Base-by-base conservation (phyloP, 1,284 basidiomycete genomes). In the Ustilago lituana region DNA sequence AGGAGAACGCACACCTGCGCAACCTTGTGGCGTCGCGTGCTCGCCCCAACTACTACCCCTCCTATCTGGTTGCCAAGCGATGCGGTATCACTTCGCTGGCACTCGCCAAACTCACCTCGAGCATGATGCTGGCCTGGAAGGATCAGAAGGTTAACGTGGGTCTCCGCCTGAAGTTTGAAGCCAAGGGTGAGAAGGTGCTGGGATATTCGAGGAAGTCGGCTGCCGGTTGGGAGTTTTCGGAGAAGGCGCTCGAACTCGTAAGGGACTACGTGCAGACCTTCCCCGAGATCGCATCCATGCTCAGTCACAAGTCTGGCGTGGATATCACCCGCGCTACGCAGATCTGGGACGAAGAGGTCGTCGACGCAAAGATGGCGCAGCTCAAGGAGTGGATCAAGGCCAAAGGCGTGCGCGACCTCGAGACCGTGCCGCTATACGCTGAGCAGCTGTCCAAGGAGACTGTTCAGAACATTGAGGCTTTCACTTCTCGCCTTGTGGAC, bases 131-230 rank as follows among this genome's bases (percentile, higher is more conserved):
- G 40, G 89, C 91, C 72, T 87, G 87, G n/a, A 51, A 64, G n/a
- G 63, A 73, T 20, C 85, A 87, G 74, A 97, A 96, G 84, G 87
- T 87, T 58, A 98, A 98, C 81, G 85, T 98, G 27, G 96, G 96
- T 4, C 86, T 98, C 20, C 92, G 91, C 78, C 87, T 98, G 75
- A 98, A 99, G 83, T 98, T 98, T 66, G 96, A 98, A 81, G 92
- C 89, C 20, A 97, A 96, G 84, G 88, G 89, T n/a, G 84, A 94
- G 76, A 99, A 98, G 84, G 96, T 99, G 2, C 87, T 98, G 32
- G 92, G 93, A 60, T 98, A 96, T 83, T 91, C 94, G 23, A 87
- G 89, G 70, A 95, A 96, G 84, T 88, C 89, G 26, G 89, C 89
- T 15, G 85, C 88, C 15, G 87, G 89, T 38, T 99, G 96, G 96